A percentile compares a stretch with the other conserved stretches of the same genome.
These are phyloP conservation scores for Clitopilus passeckerianus DNA, from an alignment of 768 basidiomycete genomes.

Conservation along the genomic window DNA sequence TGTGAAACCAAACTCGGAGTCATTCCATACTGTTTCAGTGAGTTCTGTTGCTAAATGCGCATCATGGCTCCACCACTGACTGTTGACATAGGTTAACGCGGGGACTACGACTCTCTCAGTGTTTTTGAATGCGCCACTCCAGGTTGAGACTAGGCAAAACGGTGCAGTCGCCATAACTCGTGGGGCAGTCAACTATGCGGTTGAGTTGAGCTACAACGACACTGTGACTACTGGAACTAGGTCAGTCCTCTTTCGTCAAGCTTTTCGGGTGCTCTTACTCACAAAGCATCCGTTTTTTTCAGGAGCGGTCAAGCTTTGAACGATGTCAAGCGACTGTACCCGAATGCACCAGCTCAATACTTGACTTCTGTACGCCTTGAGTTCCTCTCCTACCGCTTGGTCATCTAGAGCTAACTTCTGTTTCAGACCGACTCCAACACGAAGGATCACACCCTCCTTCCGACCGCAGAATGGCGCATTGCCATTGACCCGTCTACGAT, in stretches of 20 bases:
- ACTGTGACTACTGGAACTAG: conserved; percentile 27
- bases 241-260: conserved; percentile 9
- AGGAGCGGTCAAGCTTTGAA: conserved; percentile 32
- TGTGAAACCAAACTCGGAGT: conserved; percentile 20
- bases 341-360: conserved; percentile 28
- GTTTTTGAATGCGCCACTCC: conserved; percentile 25
- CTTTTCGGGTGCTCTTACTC: background rate
- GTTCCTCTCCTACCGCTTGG: background rate
- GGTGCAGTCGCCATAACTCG: conserved; percentile 31
- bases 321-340: conserved; percentile 28
- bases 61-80: too few species aligned
- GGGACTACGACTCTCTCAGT: conserved; percentile 25
- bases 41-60: background rate
- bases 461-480: conserved; percentile 31
- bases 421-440: conserved; percentile 33
- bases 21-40: conserved; percentile 28
- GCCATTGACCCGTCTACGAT: conserved; percentile 35
- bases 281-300: background rate
- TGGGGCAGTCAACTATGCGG: conserved; percentile 32
- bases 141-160: conserved; percentile 27
- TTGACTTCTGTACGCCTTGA: conserved; percentile 26
- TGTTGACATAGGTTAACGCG: conserved; percentile 4
- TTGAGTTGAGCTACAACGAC: conserved; percentile 28
- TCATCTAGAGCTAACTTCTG: background rate
- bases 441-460: conserved; percentile 30